Base-by-base conservation (phyloP, 75 land plant species). In the Selaginella tamariscina region DNA sequence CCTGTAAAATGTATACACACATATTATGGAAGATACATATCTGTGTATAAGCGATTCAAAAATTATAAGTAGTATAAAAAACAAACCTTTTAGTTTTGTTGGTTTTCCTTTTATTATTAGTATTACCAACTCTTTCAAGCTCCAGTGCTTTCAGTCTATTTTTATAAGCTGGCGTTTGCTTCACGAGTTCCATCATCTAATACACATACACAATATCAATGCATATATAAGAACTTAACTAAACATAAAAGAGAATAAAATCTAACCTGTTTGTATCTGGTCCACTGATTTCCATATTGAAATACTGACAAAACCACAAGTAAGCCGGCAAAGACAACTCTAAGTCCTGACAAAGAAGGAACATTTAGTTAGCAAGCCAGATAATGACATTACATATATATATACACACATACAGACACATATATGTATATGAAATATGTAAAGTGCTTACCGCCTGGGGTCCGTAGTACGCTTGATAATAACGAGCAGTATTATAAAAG, bases 401-500 rank as follows among this genome's bases (percentile, higher is more conserved):
- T n/a, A n/a, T n/a, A n/a, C n/a, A n/a, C n/a, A n/a, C n/a, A n/a
- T n/a, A n/a, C n/a, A n/a, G n/a, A n/a, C n/a, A n/a, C n/a, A n/a
- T n/a, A n/a, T n/a, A n/a, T n/a, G n/a, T n/a, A n/a, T 23, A 18
- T 64, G 39, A 67, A 32, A 33, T 28, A 2, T 2, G 1, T 24
- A 66, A 11, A 54, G 18, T 5, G 5, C 69, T 81, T 76, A 93
- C 98, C 57, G 98, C 93, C 68, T 93, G 93, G 64, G 93, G 86
- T 26, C 96, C 96, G 80, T 89, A 93, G 73, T 93, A 93, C 54
- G 98, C 90, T 57, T 80, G 90, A 80, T 93, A 89, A 71, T 93
- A 93, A 23, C 88, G 87, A 29, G 98, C 95, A 44, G 96, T 83
- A 54, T 93, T 93, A 67, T 93, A 93, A 59, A 93, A 89, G 21